phyloP scores from a whole-genome alignment of 371 early-diverging fungal genomes.

The Haplosporangium sp. region DNA sequence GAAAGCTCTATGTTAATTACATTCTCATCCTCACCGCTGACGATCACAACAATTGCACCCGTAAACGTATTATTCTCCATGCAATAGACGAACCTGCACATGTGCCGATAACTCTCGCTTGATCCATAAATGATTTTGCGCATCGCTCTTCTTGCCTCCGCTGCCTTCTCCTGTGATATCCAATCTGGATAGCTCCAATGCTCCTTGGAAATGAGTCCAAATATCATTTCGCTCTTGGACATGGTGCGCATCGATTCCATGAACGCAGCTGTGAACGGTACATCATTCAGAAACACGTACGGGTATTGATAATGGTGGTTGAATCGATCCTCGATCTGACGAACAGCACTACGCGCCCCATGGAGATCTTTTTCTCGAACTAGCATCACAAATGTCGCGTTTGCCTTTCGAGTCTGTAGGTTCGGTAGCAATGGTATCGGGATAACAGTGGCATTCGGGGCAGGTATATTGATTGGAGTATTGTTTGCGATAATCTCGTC shows the following conservation, averaged over 20 bases:
- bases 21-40: too few species aligned
- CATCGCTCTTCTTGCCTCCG: conserved; percentile 68
- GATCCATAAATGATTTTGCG: conserved; percentile 84
- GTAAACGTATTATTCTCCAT: too few species aligned
- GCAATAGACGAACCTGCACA: conserved; percentile 78
- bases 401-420: conserved; percentile 58
- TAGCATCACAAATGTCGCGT: conserved; percentile 75
- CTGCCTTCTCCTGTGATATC: conserved; percentile 80
- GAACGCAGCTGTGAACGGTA: conserved; percentile 84
- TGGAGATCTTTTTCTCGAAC: conserved; percentile 82
- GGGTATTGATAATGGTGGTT: conserved; percentile 88
- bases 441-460: background rate
- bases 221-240: conserved; percentile 69
- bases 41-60: too few species aligned
- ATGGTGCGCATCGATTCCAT: conserved; percentile 62
- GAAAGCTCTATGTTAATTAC: too few species aligned
- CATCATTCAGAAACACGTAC: conserved; percentile 88
- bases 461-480: background rate
- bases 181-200: conserved; percentile 88
- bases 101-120: conserved; percentile 89
- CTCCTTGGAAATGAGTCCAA: conserved; percentile 78
- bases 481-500: background rate
- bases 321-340: conserved; percentile 83
- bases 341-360: conserved; percentile 73
- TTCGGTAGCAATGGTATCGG: conserved; percentile 14